Base-by-base conservation (phyloP, 331 rosid genomes). In the Ulmus americana region DNA sequence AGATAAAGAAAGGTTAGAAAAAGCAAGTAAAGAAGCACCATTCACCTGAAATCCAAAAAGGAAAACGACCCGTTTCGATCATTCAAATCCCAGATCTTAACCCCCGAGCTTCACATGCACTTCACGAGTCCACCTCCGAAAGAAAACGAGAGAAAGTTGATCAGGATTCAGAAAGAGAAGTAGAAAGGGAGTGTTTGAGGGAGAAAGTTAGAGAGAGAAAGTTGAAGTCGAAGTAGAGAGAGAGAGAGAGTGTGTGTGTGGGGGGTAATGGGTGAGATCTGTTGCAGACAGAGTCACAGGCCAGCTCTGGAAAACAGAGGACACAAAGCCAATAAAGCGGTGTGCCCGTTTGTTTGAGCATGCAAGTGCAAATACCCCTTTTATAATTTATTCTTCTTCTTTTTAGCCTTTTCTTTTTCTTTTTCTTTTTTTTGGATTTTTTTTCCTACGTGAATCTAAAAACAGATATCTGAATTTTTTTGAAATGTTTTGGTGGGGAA, bases 51-150 rank as follows among this genome's bases (percentile, higher is more conserved):
- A 83, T 68, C 69, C 70, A 65, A 76, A 72, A 79, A 68, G 75
- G 65, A 57, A 72, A 68, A 64, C 20, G 69, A 73, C 57, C 85
- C 74, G 76, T 74, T 87, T 76, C 72, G 74, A 67, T 67, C 76
- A 84, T 79, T 64, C 35, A 77, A 82, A 42, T 10, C 59, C 54
- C 76, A 77, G 95, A 87, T 87, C 95, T 76, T 72, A 80, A 61
- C 67, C 63, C 35, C 63, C 84, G 47, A 82, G 81, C 72, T 81
- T 85, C 87, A 77, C 95, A 81, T 88, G 95, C 78, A 77, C 74
- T 83, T 79, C 95, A 85, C 85, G 80, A 71, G 82, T 28, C 43
- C 44, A 45, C 63, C 71, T 69, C 74, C 64, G 18, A 45, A 45
- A 70, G 78, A 85, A 77, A 84, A 68, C 69, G 79, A 81, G 74